Evolutionary conservation across 441 rosid species (phyloP), one percentile per base, ranked within the genome.

Genomic region (Brassica hybrid): DNA sequence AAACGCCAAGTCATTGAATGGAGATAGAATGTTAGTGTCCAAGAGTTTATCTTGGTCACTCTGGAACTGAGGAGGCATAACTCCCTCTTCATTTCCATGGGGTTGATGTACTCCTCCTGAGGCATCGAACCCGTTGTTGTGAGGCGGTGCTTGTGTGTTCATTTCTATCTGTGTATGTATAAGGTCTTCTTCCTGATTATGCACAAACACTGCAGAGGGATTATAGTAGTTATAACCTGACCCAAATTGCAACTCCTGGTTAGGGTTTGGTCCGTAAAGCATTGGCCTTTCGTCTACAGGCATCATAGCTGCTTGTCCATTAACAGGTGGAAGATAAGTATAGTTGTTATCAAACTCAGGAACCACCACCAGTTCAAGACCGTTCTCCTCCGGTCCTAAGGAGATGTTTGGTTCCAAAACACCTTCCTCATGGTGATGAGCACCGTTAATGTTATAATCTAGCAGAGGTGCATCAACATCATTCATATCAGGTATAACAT

Each of bases 401-500:
- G 82, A 86, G 12, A 77, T 14, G 52, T 80, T 79, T 71, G 78
- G 71, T 16, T 56, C 81, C 32, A 76, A 8, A 43, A 25, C 78
- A 41, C 74, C 18, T 7, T 74, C 78, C 25, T 79, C 59, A 10
- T 78, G 76, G 17, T 77, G 72, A 76, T 61, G 78, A 79, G 81
- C 79, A 74, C 79, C 89, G 56, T 74, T 82, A 68, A 84, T 69
- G 52, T 81, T 87, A 72, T 78, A 75, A 14, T 85, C 97, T 65
- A 76, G 61, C 75, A 81, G 71, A 23, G 78, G 86, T 38, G 54
- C 50, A 73, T 86, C 86, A 7, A 75, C 58, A 34, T 84, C 80
- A 74, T 89, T 88, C 80, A 87, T 87, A 77, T 89, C 93, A 57
- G 94, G 97, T 73, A 90, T 58, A 56, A 62, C 4, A 61, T 81